A percentile compares a stretch with the other conserved stretches of the same genome.
These are phyloP conservation scores for Nakazawaea laoshanensis DNA, from an alignment of 805 yeast genomes.

Conservation along the genomic window DNA sequence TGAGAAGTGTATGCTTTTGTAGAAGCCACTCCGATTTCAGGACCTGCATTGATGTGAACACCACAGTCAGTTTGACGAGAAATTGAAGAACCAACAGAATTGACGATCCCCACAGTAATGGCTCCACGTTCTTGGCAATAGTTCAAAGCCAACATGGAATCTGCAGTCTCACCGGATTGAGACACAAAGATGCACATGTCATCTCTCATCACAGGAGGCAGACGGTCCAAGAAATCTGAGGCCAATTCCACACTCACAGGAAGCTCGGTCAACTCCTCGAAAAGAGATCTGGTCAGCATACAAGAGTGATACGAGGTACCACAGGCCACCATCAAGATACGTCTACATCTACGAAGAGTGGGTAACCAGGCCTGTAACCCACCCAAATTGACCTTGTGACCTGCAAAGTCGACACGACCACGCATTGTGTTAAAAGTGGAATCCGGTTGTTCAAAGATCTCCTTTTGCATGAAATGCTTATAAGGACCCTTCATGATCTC, in stretches of 20 bases:
- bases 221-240: conserved; percentile 90
- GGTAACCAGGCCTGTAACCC: conserved; percentile 82
- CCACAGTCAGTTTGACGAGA: conserved; percentile 98
- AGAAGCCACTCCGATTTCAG: conserved; percentile 98
- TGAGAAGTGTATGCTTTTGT: conserved; percentile 99
- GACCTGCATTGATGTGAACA: conserved; percentile 98
- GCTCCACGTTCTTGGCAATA: conserved; percentile 97
- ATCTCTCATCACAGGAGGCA: conserved; percentile 95
- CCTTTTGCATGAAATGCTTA: conserved; percentile 97
- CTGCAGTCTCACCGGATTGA: conserved; percentile 99
- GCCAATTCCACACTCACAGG: conserved; percentile 92
- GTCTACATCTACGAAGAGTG: conserved; percentile 87
- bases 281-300: conserved; percentile 90
- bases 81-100: conserved; percentile 93
- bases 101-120: conserved; percentile 93
- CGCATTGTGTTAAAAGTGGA: conserved; percentile 98
- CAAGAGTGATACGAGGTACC: conserved; percentile 99
- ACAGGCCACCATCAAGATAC: conserved; percentile 97
- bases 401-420: conserved; percentile 93
- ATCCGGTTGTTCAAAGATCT: conserved; percentile 97
- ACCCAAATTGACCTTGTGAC: conserved; percentile 71
- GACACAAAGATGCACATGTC: conserved; percentile 97
- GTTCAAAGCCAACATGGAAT: conserved; percentile 88
- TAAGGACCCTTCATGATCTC: conserved; percentile 98
- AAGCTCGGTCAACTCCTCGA: conserved; percentile 93